Evolutionary conservation across 192 early-diverging fungal species (phyloP).

Genomic region (Endogone sp.): DNA sequence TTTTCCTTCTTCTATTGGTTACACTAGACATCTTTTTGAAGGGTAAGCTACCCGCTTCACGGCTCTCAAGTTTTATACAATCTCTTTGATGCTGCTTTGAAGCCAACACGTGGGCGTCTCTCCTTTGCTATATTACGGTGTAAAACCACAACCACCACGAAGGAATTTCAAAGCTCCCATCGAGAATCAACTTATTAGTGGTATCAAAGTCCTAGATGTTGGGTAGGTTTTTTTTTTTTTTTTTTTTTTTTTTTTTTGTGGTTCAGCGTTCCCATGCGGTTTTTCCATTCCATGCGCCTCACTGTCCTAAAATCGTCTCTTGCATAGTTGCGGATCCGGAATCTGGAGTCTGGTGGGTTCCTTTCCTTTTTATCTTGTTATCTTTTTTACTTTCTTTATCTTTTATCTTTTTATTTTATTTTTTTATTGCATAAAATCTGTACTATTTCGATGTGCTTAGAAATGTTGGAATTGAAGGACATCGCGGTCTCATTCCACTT

Average conservation of each 20-base stretch:
- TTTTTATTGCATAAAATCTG: too few relatives aligned
- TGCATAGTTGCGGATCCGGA: neutral
- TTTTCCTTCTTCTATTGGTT: too few relatives aligned
- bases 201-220: slow-evolving; percentile 1
- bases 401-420: too few relatives aligned
- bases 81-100: neutral
- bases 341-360: neutral
- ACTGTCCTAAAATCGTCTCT: neutral
- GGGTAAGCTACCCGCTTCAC: neutral
- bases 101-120: neutral
- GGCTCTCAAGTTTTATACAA: neutral
- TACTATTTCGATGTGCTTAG: too few relatives aligned
- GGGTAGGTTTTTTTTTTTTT: neutral
- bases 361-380: neutral
- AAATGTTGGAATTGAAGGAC: too few relatives aligned
- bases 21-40: neutral
- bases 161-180: slow-evolving; percentile 1
- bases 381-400: neutral
- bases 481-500: too few relatives aligned
- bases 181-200: neutral
- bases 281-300: neutral
- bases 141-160: neutral
- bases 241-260: too few relatives aligned
- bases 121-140: neutral
- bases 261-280: neutral